Evolutionary conservation across 352 stramenopile species (phyloP), one percentile per base, ranked within the genome.

Genomic region (Pythium volutum): DNA sequence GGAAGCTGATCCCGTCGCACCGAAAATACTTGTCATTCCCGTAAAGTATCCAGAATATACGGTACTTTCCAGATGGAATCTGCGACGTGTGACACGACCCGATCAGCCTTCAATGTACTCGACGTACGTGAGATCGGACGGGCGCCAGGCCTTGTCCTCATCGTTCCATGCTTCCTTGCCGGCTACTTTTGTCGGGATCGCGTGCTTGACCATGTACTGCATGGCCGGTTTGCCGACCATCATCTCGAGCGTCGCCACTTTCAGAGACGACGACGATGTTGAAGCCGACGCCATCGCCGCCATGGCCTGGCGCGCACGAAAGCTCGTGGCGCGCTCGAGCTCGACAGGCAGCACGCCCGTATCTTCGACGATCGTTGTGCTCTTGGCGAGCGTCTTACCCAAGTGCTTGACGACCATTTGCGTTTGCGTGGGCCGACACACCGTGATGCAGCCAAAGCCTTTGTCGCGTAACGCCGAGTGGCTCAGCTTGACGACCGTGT

Each of bases 401-500:
- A 92, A 60, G n/a, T 92, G 80, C 46, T 88, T 89, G 43, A 76
- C 71, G 11, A 89, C 77, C 70, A 87, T 88, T 31, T 84, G 74
- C 0, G 76, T 86, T 57, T 91, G 82, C 29, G 79, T 77, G 12
- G 82, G 79, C 33, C 82, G 66, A 16, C 82, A 91, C 3, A 89
- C 73, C 0, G 73, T 82, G 60, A 90, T 83, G 38, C 80, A 89
- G 0, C 79, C 80, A 54, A 89, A 90, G 11, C 79, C 76, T 67
- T 90, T 77, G 29, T 88, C 79, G 1, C 69, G 69, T 29, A 92
- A 43, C 25, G 82, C 80, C 10, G 78, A 79, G 66, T 90, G 80
- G 48, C 82, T 89, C 1, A 90, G 70, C 64, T 92, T 92, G 20
- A 90, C 80, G 33, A 92, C 78, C 18, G 80, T 88, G 63, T 90